Evolutionary conservation across 73 alveolate species (phyloP).

Genomic region (Stentor roeselii): DNA sequence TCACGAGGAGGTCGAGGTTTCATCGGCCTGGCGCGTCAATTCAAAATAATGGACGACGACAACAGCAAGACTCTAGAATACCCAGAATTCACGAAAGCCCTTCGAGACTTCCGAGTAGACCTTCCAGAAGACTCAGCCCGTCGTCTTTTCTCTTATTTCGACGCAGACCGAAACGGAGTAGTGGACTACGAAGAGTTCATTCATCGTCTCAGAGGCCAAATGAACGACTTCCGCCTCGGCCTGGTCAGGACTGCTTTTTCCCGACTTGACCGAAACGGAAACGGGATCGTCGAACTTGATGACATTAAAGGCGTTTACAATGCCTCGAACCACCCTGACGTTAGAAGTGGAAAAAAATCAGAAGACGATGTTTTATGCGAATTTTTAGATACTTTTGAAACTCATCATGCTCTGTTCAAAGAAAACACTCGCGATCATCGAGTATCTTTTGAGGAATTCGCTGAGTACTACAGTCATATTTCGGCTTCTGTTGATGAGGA

Average conservation of each 20-base stretch:
- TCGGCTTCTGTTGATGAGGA: slow-evolving; percentile 75
- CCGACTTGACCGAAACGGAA: slow-evolving; percentile 66
- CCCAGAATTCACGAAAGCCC: slow-evolving; percentile 66
- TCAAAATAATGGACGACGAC: slow-evolving; percentile 80
- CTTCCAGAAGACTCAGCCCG: slow-evolving; percentile 59
- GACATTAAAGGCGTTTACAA: slow-evolving; percentile 68
- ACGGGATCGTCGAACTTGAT: slow-evolving; percentile 66
- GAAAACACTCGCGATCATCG: too few species aligned
- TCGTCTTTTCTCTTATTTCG: slow-evolving; percentile 64
- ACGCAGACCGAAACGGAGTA: slow-evolving; percentile 66
- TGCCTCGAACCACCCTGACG: slow-evolving; percentile 72
- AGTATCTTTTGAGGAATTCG: slow-evolving; percentile 70
- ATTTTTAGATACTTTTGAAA: slow-evolving; percentile 59
- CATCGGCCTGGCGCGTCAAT: slow-evolving; percentile 75
- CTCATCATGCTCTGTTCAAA: slow-evolving; percentile 58
- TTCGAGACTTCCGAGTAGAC: slow-evolving; percentile 73
- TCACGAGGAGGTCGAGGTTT: slow-evolving; percentile 85
- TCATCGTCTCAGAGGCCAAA: slow-evolving; percentile 70
- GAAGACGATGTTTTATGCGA: slow-evolving; percentile 55
- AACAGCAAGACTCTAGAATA: slow-evolving; percentile 57
- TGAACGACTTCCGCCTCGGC: slow-evolving; percentile 69
- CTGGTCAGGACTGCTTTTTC: slow-evolving; percentile 69
- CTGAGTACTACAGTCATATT: slow-evolving; percentile 67
- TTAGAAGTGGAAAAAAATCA: slow-evolving; percentile 46
- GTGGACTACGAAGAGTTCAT: slow-evolving; percentile 77